Evolutionary conservation across 768 basidiomycete genomes (phyloP).

Genomic region (Peribolospora baueri): DNA sequence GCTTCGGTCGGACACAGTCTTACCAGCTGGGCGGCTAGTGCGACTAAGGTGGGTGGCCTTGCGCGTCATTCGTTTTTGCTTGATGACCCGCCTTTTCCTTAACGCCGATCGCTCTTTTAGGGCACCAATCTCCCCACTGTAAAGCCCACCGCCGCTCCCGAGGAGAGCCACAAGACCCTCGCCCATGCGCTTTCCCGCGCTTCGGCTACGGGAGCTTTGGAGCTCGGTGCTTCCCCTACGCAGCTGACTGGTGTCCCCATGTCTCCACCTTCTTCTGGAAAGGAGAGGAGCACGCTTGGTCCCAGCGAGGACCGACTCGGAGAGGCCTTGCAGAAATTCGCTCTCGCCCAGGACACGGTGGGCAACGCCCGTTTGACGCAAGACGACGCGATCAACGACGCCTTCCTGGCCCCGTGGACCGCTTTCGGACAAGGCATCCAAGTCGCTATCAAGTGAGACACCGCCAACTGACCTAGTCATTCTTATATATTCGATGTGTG

Average conservation of each 20-base stretch:
- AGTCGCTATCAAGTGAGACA: not conserved
- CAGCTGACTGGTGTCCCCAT: not conserved
- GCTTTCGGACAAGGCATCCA: not conserved
- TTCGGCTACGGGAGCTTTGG: conserved; percentile 33
- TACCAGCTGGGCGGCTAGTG: conserved; percentile 49
- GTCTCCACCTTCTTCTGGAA: not conserved
- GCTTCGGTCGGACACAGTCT: conserved; percentile 46
- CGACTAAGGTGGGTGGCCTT: conserved; percentile 10
- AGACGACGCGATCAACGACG: conserved; percentile 38
- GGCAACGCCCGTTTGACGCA: conserved; percentile 55
- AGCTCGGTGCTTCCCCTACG: conserved; percentile 18
- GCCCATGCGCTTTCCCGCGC: conserved; percentile 81
- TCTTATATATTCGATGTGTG: not conserved
- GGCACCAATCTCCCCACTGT: conserved; percentile 31
- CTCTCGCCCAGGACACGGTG: conserved; percentile 60
- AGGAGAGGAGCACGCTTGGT: conserved; percentile 3
- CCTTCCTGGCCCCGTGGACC: conserved; percentile 17
- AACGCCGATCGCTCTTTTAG: not conserved
- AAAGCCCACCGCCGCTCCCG: conserved; percentile 20
- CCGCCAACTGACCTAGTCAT: not conserved
- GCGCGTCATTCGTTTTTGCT: not conserved
- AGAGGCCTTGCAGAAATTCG: conserved; percentile 52
- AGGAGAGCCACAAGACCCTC: conserved; percentile 68
- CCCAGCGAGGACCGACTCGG: conserved; percentile 41
- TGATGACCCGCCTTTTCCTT: not conserved